Conservation (phyloP, 352 stramenopile genomes). For the Blastocystis sp. region DNA sequence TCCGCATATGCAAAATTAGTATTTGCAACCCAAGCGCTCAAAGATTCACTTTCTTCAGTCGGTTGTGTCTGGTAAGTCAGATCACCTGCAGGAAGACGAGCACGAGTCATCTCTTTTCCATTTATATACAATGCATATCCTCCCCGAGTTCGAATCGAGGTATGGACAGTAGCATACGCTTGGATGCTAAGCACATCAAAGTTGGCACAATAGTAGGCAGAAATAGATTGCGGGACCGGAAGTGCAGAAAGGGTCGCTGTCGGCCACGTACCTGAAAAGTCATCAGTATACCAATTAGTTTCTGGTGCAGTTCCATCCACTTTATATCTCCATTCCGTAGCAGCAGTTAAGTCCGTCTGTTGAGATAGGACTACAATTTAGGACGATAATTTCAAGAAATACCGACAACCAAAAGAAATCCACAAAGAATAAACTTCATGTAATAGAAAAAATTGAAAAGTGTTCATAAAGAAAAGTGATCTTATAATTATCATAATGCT, state of each 20-base stretch:
- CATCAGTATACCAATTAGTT: background rate
- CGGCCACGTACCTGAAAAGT: background rate
- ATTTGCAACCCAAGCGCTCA: background rate
- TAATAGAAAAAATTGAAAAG: background rate
- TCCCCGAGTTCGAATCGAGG: background rate
- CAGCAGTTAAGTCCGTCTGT: background rate
- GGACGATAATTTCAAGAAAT: background rate
- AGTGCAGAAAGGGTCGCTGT: background rate
- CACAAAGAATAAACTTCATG: background rate
- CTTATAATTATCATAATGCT: too few relatives aligned
- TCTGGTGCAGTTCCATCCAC: background rate
- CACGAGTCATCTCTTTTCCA: conserved; percentile 15
- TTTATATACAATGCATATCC: conserved; percentile 52
- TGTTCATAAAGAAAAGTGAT: too few relatives aligned
- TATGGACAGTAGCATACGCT: background rate
- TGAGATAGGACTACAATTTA: background rate
- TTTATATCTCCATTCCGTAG: background rate
- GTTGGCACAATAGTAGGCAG: background rate
- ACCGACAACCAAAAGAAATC: background rate
- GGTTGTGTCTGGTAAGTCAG: background rate
- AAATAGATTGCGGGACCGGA: background rate
- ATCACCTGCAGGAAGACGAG: conserved; percentile 1
- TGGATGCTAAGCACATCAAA: background rate
- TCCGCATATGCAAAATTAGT: background rate
- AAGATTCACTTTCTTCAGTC: background rate